Base-by-base conservation (phyloP, 495 filamentous ascomycete genomes). In the Baudoinia panamericana region DNA sequence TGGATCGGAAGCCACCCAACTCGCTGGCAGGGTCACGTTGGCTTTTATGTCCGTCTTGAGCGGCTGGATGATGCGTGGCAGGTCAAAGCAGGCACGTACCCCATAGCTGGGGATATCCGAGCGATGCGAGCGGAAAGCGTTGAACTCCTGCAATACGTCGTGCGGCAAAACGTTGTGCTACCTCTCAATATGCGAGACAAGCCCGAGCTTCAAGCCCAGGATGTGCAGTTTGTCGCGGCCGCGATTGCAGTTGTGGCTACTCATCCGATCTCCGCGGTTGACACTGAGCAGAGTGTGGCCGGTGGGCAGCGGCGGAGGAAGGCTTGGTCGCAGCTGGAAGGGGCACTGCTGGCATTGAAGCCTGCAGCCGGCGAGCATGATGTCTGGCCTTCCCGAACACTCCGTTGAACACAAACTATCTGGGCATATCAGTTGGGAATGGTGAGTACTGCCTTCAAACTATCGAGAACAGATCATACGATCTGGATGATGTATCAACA, bases 1-100 rank as follows among this genome's bases (percentile, higher is more conserved):
- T 49, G 46, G 46, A 20, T 19, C 2, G 19, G 39, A 16, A 20
- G 1, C 5, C 39, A 24, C 10, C 46, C 46, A 1, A 26, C 26
- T 20, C 46, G 46, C 10, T 24, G 40, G 33, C 46, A 49, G 25
- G 46, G 46, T 16, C 46, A 49, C 22, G 46, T 49, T 7, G 46
- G 46, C 23, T 49, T 49, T 29, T 49, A 49, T 23, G 9, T 49
- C 3, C 33, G 29, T 7, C 15, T 49, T 5, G 18, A 34, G 8
- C 12, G 11, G 10, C 9, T 4, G 10, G n/a, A 18, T n/a, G 13
- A 29, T 2, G 20, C 2, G 5, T 49, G 46, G 46, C 25, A 34
- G 15, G 22, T 19, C 20, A 39, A 15, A n/a, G 35, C 26, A 1
- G 46, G 46, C 9, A 49, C 46, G 5, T 49, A 43, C 24, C 46